These are phyloP conservation scores for Drosera spatulata DNA, from an alignment of 179 eudicot species.

Conservation along the genomic window DNA sequence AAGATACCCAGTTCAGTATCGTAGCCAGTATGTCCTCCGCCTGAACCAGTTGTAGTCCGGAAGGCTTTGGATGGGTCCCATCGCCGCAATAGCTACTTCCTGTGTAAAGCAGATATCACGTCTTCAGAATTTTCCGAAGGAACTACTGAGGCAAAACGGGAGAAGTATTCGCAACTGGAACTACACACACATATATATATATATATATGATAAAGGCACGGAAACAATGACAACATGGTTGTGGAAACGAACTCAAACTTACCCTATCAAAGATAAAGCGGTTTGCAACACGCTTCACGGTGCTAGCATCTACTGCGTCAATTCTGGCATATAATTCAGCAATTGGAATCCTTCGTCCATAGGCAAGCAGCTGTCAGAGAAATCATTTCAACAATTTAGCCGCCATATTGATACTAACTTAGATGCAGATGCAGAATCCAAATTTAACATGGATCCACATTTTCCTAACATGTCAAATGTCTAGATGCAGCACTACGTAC, in stretches of 20 bases:
- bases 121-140: background rate
- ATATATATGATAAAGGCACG: background rate
- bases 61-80: constrained; percentile 40
- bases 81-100: constrained; percentile 31
- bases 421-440: too few relatives aligned
- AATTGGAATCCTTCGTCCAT: constrained; percentile 71
- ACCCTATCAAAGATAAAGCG: constrained; percentile 72
- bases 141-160: background rate
- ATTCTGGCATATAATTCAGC: too few relatives aligned
- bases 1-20: constrained; percentile 19
- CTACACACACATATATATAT: background rate
- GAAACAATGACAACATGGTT: background rate
- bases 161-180: background rate
- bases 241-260: background rate
- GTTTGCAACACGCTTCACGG: constrained; percentile 73
- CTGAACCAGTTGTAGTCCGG: constrained; percentile 71
- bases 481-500: constrained; percentile 14
- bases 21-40: constrained; percentile 59
- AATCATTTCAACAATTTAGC: background rate
- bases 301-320: constrained; percentile 36
- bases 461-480: too few relatives aligned
- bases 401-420: too few relatives aligned
- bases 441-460: too few relatives aligned
- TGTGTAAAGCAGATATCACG: constrained; percentile 27
- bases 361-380: constrained; percentile 58